Evolutionary conservation across 2,329 filamentous ascomycete genomes (phyloP).

Genomic region (Stagonosporopsis tanaceti): DNA sequence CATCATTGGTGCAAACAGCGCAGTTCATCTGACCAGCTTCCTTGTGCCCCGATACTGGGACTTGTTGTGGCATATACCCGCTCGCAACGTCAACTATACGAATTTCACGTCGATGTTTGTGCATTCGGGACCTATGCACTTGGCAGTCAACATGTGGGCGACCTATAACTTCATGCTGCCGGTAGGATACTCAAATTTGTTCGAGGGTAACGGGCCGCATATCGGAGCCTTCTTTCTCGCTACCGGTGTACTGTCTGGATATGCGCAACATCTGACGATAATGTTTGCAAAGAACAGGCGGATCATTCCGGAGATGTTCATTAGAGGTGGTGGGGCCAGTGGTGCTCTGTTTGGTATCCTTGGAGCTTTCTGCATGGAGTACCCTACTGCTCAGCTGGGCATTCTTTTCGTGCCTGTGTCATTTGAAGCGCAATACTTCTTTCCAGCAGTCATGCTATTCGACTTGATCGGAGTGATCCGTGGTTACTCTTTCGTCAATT

Average conservation of each 20-base stretch:
- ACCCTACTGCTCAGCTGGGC: conserved; percentile 39
- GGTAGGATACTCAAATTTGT: conserved; percentile 39
- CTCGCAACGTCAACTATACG: conserved; percentile 39
- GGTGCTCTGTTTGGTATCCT: conserved; percentile 45
- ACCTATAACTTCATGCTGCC: conserved; percentile 43
- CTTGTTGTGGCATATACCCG: conserved; percentile 42
- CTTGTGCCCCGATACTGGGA: conserved; percentile 35
- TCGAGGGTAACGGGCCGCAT: conserved; percentile 43
- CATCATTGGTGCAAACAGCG: conserved; percentile 40
- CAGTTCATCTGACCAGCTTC: conserved; percentile 38
- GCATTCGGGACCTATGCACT: conserved; percentile 33
- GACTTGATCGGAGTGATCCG: conserved; percentile 43
- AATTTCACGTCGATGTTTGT: conserved; percentile 42
- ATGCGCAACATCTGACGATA: conserved; percentile 40
- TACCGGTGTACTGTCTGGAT: conserved; percentile 41
- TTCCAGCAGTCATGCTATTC: conserved; percentile 44
- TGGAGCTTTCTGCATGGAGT: conserved; percentile 43
- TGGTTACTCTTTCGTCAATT: conserved; percentile 38
- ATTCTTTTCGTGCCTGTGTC: conserved; percentile 44
- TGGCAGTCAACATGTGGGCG: conserved; percentile 42
- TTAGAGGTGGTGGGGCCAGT: conserved; percentile 44
- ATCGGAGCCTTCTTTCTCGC: conserved; percentile 42
- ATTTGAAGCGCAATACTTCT: conserved; percentile 42
- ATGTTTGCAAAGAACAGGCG: conserved; percentile 34
- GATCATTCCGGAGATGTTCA: conserved; percentile 32